These are phyloP conservation scores for Aquilaria sinensis DNA, from an alignment of 345 rosid species.

Conservation along the genomic window DNA sequence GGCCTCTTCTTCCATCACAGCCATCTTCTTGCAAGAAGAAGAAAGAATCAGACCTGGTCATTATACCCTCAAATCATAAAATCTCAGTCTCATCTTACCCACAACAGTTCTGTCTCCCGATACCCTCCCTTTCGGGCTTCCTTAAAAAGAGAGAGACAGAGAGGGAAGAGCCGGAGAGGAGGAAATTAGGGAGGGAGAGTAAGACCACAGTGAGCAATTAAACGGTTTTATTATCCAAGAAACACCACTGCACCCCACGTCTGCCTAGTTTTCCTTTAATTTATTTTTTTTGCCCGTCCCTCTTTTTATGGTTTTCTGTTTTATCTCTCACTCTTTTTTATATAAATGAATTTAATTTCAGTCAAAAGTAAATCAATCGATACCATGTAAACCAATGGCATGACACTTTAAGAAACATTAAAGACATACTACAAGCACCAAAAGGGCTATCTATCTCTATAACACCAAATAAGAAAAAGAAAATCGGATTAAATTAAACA, in stretches of 20 bases:
- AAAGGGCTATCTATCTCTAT: background rate
- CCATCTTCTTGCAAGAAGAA: constrained; percentile 62
- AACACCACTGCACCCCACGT: constrained; percentile 29
- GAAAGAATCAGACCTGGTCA: constrained; percentile 42
- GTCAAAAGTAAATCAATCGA: background rate
- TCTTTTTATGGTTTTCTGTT: background rate
- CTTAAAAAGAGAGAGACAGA: constrained; percentile 1
- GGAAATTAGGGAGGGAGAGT: constrained; percentile 16
- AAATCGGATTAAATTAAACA: too few relatives aligned
- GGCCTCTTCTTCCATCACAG: constrained; percentile 41
- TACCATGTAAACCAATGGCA: background rate
- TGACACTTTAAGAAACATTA: constrained; percentile 14
- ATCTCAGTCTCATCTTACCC: constrained; percentile 9
- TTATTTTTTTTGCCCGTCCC: constrained; percentile 3
- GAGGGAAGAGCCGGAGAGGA: background rate
- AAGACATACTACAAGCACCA: constrained; percentile 10
- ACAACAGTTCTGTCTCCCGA: background rate
- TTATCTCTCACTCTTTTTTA: constrained; percentile 7
- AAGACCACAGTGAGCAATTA: constrained; percentile 28
- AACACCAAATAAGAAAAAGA: background rate
- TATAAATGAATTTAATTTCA: constrained; percentile 2
- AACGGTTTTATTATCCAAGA: constrained; percentile 38
- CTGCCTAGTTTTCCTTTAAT: constrained; percentile 23
- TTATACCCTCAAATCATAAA: constrained; percentile 30
- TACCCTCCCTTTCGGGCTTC: constrained; percentile 10